Conservation (phyloP, 2,329 filamentous ascomycete genomes). For the Pseudogymnoascus sp. region DNA sequence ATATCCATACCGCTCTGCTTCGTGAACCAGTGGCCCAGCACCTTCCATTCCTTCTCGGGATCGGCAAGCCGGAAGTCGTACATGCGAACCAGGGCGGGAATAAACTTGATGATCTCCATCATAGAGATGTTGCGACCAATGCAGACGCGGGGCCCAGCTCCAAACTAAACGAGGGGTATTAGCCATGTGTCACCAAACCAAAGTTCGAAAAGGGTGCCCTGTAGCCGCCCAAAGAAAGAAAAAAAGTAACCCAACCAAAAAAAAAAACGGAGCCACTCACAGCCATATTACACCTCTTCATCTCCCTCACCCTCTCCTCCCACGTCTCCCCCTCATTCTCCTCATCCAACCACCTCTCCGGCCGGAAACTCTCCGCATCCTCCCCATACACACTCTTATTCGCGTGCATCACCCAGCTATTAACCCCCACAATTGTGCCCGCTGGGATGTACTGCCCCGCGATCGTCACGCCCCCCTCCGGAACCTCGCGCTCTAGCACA, state of each 20-base stretch:
- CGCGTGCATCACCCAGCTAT: conserved; percentile 30
- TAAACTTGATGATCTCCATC: conserved; percentile 31
- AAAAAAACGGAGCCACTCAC: not conserved
- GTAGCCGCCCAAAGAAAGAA: not conserved
- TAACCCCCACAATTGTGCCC: conserved; percentile 28
- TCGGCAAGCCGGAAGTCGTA: conserved; percentile 25
- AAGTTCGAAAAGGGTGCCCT: not conserved
- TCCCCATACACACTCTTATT: conserved; percentile 28
- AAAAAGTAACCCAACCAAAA: not conserved
- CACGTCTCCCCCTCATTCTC: conserved; percentile 13
- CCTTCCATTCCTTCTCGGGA: conserved; percentile 27
- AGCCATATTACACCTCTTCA: conserved; percentile 2
- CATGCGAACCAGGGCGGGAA: conserved; percentile 26
- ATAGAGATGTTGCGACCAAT: conserved; percentile 31
- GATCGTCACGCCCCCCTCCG: conserved; percentile 17
- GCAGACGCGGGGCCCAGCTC: conserved; percentile 22
- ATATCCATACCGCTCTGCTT: conserved; percentile 22
- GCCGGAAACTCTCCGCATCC: conserved; percentile 31
- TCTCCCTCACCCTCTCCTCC: conserved; percentile 2
- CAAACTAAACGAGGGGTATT: conserved; percentile 18
- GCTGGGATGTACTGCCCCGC: conserved; percentile 24
- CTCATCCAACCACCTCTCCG: conserved; percentile 34
- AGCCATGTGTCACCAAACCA: not conserved
- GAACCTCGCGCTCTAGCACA: conserved; percentile 36
- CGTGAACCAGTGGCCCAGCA: conserved; percentile 33